A percentile compares a stretch with the other conserved stretches of the same genome.
These are phyloP conservation scores for Globisporangium okanoganense DNA, from an alignment of 352 stramenopile genomes.

Conservation along the genomic window DNA sequence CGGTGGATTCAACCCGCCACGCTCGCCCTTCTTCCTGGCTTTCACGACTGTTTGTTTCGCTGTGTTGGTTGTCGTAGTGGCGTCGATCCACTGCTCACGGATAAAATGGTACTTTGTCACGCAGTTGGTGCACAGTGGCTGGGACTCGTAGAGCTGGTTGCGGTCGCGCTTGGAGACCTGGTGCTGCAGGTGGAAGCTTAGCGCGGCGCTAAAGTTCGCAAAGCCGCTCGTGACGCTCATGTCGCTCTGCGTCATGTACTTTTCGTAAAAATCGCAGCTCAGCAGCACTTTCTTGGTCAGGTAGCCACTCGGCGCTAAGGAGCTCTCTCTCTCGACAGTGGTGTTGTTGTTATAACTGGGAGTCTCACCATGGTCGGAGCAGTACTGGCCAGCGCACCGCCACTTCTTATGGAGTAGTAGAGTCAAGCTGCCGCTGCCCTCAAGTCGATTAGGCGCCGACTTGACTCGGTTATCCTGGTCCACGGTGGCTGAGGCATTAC, in stretches of 20 bases:
- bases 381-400: constrained; percentile 43
- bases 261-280: constrained; percentile 64
- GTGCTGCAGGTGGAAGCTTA: constrained; percentile 59
- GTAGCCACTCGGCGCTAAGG: constrained; percentile 31
- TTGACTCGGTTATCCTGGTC: constrained; percentile 24
- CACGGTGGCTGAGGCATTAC: background rate
- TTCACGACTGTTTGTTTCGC: background rate
- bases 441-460: constrained; percentile 44
- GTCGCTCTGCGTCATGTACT: constrained; percentile 33
- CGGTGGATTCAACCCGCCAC: background rate
- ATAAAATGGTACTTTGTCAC: constrained; percentile 42
- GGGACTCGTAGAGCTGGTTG: constrained; percentile 51
- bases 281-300: constrained; percentile 65
- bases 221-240: constrained; percentile 46
- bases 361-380: background rate
- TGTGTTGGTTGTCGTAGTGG: constrained; percentile 3
- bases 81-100: constrained; percentile 34
- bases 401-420: constrained; percentile 39
- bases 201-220: constrained; percentile 25
- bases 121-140: constrained; percentile 45
- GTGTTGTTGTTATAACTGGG: background rate
- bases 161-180: constrained; percentile 44
- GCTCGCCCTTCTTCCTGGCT: constrained; percentile 3
- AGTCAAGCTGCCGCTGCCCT: constrained; percentile 5
- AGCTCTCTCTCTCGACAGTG: constrained; percentile 3